These are phyloP conservation scores for Cystoisospora suis DNA, from an alignment of 169 alveolate genomes.

Conservation along the genomic window DNA sequence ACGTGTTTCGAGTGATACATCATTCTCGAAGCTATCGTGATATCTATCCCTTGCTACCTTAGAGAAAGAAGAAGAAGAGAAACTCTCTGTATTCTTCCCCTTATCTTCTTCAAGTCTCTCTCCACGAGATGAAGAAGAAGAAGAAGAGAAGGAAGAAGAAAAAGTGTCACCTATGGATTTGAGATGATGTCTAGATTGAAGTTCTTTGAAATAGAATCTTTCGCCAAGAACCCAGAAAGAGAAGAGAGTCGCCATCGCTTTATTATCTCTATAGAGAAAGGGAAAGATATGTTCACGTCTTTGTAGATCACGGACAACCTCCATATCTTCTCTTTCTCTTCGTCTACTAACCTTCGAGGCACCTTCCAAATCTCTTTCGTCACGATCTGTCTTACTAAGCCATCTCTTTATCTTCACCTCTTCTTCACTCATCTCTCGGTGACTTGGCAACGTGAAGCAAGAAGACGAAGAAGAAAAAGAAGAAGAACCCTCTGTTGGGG, in stretches of 20 bases:
- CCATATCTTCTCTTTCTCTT: not conserved
- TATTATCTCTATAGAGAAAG: constrained; percentile 36
- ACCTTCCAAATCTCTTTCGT: too few species aligned
- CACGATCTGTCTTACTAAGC: too few species aligned
- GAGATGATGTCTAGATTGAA: too few species aligned
- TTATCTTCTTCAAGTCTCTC: not conserved
- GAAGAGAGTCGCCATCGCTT: constrained; percentile 52
- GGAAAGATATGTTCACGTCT: constrained; percentile 26
- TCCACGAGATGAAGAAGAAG: not conserved
- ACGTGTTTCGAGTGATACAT: not conserved
- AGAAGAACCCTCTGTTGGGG: too few species aligned
- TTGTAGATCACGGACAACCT: not conserved
- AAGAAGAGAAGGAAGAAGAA: not conserved
- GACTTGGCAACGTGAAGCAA: too few species aligned
- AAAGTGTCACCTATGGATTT: too few species aligned
- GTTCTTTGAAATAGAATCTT: not conserved
- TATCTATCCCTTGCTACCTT: not conserved
- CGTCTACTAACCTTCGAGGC: too few species aligned
- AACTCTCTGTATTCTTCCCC: not conserved
- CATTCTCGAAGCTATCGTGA: not conserved
- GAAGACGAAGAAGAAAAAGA: too few species aligned
- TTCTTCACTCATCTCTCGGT: too few species aligned
- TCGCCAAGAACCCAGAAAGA: constrained; percentile 56
- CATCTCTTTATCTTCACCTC: too few species aligned
- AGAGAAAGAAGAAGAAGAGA: too few species aligned